Percentiles rank a stretch among this genome's conserved stretches.
These are phyloP conservation scores for Colletotrichum sp. DNA, from an alignment of 2,329 filamentous ascomycete species.

Conservation along the genomic window DNA sequence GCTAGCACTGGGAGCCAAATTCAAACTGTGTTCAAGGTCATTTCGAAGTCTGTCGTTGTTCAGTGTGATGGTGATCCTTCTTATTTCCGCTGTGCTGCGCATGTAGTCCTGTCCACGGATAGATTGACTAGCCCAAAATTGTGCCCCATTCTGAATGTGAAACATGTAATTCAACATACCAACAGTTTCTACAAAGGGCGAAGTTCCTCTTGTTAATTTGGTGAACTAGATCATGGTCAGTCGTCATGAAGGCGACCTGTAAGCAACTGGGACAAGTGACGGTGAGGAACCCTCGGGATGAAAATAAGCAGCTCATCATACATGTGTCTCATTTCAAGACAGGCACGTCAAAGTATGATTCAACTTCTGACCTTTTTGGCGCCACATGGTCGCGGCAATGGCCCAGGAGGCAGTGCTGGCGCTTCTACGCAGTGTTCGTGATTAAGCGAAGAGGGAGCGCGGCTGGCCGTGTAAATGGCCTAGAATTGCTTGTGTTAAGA, in stretches of 20 bases:
- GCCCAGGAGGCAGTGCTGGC: neutral
- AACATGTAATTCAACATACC: neutral
- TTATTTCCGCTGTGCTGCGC: neutral
- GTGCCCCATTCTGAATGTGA: neutral
- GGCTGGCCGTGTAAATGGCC: neutral
- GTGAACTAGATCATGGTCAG: neutral
- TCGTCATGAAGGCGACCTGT: neutral
- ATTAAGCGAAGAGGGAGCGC: neutral
- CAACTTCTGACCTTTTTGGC: neutral
- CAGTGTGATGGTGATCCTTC: neutral
- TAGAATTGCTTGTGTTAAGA: neutral
- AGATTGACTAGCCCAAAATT: neutral
- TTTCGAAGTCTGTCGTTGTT: neutral
- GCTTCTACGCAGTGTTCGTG: neutral
- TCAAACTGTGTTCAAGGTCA: neutral
- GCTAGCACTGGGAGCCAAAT: slow-evolving; percentile 1
- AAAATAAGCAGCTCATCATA: neutral
- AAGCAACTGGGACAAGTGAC: neutral
- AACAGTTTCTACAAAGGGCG: neutral
- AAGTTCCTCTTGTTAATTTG: neutral
- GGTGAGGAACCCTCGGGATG: neutral
- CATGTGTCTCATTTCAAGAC: neutral
- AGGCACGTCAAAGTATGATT: neutral
- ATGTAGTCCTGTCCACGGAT: neutral
- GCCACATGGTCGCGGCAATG: neutral